These are phyloP conservation scores for Umbelopsis sp. DNA, from an alignment of 192 early-diverging fungal genomes.

Conservation along the genomic window DNA sequence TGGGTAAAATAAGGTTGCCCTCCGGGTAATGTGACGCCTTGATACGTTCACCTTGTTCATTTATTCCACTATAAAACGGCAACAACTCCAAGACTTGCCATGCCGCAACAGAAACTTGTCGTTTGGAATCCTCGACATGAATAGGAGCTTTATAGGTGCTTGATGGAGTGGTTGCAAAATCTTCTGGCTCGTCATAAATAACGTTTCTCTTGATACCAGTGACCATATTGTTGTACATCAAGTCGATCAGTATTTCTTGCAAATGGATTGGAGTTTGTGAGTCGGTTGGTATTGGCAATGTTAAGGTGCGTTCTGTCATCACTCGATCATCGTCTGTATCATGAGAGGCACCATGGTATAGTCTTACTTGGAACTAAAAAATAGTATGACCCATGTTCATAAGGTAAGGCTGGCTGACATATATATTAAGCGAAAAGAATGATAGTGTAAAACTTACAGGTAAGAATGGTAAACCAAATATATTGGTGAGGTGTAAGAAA, in stretches of 20 bases:
- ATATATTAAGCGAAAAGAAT: no score
- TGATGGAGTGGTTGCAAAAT: conserved; percentile 19
- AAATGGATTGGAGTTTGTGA: conserved; percentile 37
- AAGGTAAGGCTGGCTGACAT: no score
- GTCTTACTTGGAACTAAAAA: conserved; percentile 48
- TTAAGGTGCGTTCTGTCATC: conserved; percentile 64
- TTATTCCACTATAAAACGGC: conserved; percentile 70
- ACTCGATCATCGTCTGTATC: conserved; percentile 66
- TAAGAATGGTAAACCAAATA: conserved; percentile 65
- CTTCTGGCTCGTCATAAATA: conserved; percentile 13
- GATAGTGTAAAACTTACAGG: conserved; percentile 59
- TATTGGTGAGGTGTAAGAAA: conserved; percentile 67
- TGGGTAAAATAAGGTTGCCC: conserved; percentile 60
- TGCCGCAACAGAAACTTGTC: conserved; percentile 59
- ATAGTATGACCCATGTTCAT: no score
- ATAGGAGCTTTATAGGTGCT: conserved; percentile 38
- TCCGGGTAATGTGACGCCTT: conserved; percentile 54
- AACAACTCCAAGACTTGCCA: conserved; percentile 71
- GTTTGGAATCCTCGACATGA: neutral
- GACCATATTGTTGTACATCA: conserved; percentile 68
- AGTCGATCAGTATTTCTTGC: conserved; percentile 54
- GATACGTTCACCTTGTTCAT: conserved; percentile 59
- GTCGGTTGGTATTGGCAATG: conserved; percentile 17
- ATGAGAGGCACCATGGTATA: conserved; percentile 69
- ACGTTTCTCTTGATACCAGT: conserved; percentile 52